A percentile compares a stretch with the other conserved stretches of the same genome.
Evolutionary conservation across 345 rosid species (phyloP).

Genomic region (thale cress (Arabidopsis thaliana)): DNA sequence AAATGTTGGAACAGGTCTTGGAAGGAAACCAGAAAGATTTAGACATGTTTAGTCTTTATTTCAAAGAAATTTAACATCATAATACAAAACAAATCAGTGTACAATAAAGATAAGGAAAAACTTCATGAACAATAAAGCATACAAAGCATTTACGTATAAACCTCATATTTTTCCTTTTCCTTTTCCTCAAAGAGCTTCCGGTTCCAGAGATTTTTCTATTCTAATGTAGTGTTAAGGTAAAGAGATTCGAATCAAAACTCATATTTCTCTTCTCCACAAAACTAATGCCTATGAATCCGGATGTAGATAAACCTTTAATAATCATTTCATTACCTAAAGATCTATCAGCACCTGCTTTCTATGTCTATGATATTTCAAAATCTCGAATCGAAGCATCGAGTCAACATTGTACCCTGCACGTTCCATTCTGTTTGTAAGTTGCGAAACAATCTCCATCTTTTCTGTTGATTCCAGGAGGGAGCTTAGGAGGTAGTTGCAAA

Average conservation of each 20-base stretch:
- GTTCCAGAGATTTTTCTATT: constrained; percentile 30
- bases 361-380: constrained; percentile 39
- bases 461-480: constrained; percentile 54
- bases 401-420: constrained; percentile 66
- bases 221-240: constrained; percentile 25
- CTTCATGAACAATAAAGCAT: constrained; percentile 29
- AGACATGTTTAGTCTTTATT: constrained; percentile 34
- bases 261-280: constrained; percentile 16
- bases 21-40: constrained; percentile 12
- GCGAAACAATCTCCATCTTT: constrained; percentile 48
- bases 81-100: constrained; percentile 41
- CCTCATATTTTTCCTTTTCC: constrained; percentile 4
- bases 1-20: background rate
- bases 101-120: constrained; percentile 22
- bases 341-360: constrained; percentile 28
- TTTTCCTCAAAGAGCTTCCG: constrained; percentile 17
- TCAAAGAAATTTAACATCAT: constrained; percentile 23
- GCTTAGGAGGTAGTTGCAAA: constrained; percentile 63
- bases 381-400: constrained; percentile 45
- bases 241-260: constrained; percentile 19
- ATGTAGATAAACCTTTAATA: constrained; percentile 2
- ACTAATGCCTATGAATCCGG: background rate
- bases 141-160: constrained; percentile 38
- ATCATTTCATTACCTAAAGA: constrained; percentile 19
- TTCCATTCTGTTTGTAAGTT: constrained; percentile 62